phyloP scores from a whole-genome alignment of 768 basidiomycete species.

The Boletus patriciae region DNA sequence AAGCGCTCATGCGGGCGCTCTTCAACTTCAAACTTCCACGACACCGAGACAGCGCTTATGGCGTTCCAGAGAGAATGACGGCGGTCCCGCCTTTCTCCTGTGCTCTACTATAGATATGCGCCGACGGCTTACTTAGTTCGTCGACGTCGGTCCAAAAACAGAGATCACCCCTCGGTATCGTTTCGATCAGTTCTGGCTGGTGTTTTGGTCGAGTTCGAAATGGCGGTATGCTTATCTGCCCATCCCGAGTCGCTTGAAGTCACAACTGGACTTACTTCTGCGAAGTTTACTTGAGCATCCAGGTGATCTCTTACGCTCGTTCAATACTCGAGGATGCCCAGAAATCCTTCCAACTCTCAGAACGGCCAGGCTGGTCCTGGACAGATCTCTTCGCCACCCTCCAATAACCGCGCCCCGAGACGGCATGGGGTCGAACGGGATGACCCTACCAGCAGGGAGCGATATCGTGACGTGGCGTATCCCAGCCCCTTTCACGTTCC shows the following conservation, averaged over 20 bases:
- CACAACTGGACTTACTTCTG: neutral
- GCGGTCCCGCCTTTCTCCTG: conserved; percentile 3
- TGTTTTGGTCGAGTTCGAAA: conserved; percentile 23
- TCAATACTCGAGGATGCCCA: conserved; percentile 18
- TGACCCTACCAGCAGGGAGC: neutral
- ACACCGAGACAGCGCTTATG: neutral
- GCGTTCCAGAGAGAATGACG: conserved; percentile 6
- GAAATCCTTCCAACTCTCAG: conserved; percentile 11
- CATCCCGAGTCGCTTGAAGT: neutral
- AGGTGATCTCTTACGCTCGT: conserved; percentile 17
- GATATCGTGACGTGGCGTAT: conserved; percentile 6
- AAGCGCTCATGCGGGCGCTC: neutral
- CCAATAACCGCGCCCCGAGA: neutral
- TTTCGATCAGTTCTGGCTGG: neutral
- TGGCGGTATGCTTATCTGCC: conserved; percentile 10
- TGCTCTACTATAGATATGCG: neutral
- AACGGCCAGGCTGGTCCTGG: conserved; percentile 26
- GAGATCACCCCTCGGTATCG: neutral
- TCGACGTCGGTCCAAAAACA: neutral
- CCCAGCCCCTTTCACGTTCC: conserved; percentile 12
- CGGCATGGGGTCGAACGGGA: neutral
- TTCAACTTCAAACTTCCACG: neutral
- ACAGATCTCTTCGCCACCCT: neutral
- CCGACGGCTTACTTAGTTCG: no score
- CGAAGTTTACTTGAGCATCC: conserved; percentile 11